Conservation (phyloP, 2,329 filamentous ascomycete genomes). For the Colletotrichum karsti region DNA sequence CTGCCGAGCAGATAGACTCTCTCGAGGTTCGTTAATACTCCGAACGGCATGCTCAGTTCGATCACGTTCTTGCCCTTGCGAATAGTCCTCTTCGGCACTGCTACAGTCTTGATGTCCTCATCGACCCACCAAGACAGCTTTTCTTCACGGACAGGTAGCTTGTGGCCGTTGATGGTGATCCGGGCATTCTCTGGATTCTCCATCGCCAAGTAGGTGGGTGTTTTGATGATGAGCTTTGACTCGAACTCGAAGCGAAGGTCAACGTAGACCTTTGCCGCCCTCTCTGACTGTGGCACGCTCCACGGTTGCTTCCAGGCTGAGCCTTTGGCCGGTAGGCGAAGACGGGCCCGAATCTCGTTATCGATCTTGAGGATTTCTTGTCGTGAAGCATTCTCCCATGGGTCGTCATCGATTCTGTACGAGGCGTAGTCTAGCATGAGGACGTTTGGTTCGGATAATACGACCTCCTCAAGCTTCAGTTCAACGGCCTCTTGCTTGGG, state of each 20-base stretch:
- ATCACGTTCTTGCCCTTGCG: slow-evolving; percentile 33
- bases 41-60: slow-evolving; percentile 35
- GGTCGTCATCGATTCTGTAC: slow-evolving; percentile 33
- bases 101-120: slow-evolving; percentile 36
- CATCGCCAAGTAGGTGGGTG: slow-evolving; percentile 32
- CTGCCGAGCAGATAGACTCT: slow-evolving; percentile 39
- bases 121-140: slow-evolving; percentile 38
- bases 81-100: slow-evolving; percentile 32
- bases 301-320: slow-evolving; percentile 38
- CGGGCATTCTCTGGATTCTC: slow-evolving; percentile 34
- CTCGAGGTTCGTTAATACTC: slow-evolving; percentile 38
- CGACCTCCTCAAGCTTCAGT: slow-evolving; percentile 13
- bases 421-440: slow-evolving; percentile 39
- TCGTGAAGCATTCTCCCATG: slow-evolving; percentile 29
- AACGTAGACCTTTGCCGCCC: slow-evolving; percentile 31
- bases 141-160: neutral
- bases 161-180: slow-evolving; percentile 32
- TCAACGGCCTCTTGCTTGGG: neutral
- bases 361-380: slow-evolving; percentile 39
- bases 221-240: slow-evolving; percentile 28
- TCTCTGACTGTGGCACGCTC: slow-evolving; percentile 31
- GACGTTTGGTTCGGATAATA: slow-evolving; percentile 39
- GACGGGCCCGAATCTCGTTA: slow-evolving; percentile 35
- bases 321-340: slow-evolving; percentile 36
- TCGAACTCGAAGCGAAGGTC: slow-evolving; percentile 35